Evolutionary conservation across 1,284 basidiomycete species (phyloP).

Genomic region (Taiwanofungus camphoratus): DNA sequence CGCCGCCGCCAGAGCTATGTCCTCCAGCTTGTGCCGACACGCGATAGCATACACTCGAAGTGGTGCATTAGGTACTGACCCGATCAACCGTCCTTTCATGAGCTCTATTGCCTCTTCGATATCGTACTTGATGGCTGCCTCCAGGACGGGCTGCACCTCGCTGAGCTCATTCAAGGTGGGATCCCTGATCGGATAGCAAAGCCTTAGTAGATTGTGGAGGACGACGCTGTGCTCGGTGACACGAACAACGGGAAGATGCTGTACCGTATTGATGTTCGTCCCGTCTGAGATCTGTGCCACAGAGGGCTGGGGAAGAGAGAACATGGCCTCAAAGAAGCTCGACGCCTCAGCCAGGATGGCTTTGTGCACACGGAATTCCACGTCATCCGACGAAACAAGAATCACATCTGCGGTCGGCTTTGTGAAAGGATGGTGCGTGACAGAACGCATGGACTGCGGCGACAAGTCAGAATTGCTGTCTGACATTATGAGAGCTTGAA

Average conservation of each 20-base stretch:
- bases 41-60: constrained; percentile 5
- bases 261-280: background rate
- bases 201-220: background rate
- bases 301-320: constrained; percentile 3
- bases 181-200: background rate
- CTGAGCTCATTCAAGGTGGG: background rate
- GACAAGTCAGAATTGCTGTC: too few species aligned
- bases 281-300: background rate
- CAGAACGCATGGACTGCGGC: too few species aligned
- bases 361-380: constrained; percentile 16
- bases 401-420: constrained; percentile 21
- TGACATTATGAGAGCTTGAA: too few species aligned
- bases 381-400: constrained; percentile 10
- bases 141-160: background rate
- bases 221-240: constrained; percentile 1
- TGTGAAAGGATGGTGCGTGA: constrained; percentile 14
- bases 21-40: background rate
- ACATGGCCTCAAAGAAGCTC: constrained; percentile 9
- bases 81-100: background rate
- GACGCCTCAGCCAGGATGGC: constrained; percentile 15
- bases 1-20: background rate
- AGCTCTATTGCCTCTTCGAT: background rate
- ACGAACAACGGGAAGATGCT: background rate
- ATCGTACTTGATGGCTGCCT: constrained; percentile 8
- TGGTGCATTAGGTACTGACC: background rate